Evolutionary conservation across 73 alveolate genomes (phyloP).

Genomic region (Breviolum minutum): DNA sequence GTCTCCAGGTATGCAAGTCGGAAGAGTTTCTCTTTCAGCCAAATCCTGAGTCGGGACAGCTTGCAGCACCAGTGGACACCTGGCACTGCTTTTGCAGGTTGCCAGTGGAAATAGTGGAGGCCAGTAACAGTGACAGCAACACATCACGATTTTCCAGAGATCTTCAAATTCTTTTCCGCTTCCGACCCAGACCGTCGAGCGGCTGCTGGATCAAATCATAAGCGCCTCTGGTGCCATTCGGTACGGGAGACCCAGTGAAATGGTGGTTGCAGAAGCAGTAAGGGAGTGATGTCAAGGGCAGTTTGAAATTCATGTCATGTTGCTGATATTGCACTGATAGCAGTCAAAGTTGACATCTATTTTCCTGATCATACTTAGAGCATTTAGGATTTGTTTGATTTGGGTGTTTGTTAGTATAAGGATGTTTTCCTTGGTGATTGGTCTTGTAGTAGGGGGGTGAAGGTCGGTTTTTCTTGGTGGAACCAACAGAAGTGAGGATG

Average conservation of each 20-base stretch:
- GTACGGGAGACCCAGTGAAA: not conserved
- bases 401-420: no score
- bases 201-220: not conserved
- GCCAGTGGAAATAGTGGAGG: constrained; percentile 15
- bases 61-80: not conserved
- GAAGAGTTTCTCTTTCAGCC: constrained; percentile 9
- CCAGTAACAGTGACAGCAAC: not conserved
- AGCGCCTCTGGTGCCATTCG: not conserved
- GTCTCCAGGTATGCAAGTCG: not conserved
- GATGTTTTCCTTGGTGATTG: no score
- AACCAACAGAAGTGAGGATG: no score
- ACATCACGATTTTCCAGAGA: not conserved
- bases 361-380: no score
- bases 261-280: not conserved
- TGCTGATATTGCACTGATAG: no score
- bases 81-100: not conserved
- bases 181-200: not conserved
- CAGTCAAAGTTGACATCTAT: no score
- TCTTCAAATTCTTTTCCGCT: not conserved
- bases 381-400: no score
- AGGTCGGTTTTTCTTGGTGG: no score
- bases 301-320: no score
- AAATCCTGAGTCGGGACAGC: not conserved
- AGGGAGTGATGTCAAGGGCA: no score
- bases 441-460: no score